Percentiles rank a stretch among this genome's conserved stretches.
These are phyloP conservation scores for Yamadazyma takamatsuzukensis DNA, from an alignment of 805 yeast species.

Conservation along the genomic window DNA sequence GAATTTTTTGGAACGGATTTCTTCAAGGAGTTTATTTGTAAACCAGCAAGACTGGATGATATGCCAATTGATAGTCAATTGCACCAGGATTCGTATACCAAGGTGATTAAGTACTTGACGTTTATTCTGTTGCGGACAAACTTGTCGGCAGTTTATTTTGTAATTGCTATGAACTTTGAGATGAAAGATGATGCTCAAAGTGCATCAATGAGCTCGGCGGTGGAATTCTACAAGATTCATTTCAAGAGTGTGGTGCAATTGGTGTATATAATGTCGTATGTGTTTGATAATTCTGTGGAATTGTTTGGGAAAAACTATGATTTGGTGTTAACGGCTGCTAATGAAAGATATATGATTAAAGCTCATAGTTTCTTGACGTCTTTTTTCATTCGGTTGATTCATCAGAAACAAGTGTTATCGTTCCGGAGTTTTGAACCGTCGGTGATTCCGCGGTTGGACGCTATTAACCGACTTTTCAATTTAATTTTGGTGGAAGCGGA, in stretches of 20 bases:
- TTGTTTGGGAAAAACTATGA: conserved; percentile 39
- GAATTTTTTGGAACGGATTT: conserved; percentile 40
- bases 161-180: conserved; percentile 40
- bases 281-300: conserved; percentile 38
- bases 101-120: conserved; percentile 31
- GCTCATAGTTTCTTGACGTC: conserved; percentile 37
- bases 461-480: conserved; percentile 28
- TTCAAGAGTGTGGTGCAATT: conserved; percentile 39
- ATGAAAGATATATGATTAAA: conserved; percentile 38
- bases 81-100: conserved; percentile 26
- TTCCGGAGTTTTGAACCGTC: conserved; percentile 13
- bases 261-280: conserved; percentile 41
- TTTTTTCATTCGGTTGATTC: conserved; percentile 36
- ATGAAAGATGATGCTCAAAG: conserved; percentile 22
- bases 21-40: conserved; percentile 35
- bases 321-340: conserved; percentile 31
- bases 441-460: conserved; percentile 22
- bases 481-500: conserved; percentile 36
- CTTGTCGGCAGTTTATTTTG: conserved; percentile 37
- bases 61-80: conserved; percentile 17
- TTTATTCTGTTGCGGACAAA: conserved; percentile 38
- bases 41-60: conserved; percentile 20
- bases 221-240: conserved; percentile 40
- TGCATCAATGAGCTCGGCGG: conserved; percentile 35
- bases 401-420: conserved; percentile 32